Conservation (phyloP, 2,329 filamentous ascomycete species). For the Pezicula radicicola region DNA sequence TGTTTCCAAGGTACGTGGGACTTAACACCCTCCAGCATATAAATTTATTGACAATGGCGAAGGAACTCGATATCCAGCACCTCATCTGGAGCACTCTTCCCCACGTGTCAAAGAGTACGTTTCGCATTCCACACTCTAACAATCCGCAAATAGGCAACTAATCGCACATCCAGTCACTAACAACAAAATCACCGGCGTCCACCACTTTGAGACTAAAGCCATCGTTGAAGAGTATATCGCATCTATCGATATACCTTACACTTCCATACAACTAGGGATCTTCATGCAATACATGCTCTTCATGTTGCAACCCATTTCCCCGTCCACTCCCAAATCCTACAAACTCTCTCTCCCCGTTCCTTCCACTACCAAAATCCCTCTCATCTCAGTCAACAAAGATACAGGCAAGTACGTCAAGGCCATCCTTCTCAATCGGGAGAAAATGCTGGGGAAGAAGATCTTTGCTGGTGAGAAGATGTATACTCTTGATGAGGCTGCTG, state of each 20-base stretch:
- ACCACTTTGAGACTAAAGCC: conserved; percentile 30
- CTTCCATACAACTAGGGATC: conserved; percentile 42
- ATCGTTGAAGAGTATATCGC: conserved; percentile 29
- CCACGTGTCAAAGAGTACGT: conserved; percentile 33
- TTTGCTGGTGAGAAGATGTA: conserved; percentile 34
- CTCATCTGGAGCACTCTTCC: conserved; percentile 40
- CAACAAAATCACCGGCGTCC: conserved; percentile 33
- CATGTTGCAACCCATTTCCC: conserved; percentile 13
- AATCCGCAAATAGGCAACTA: conserved; percentile 21
- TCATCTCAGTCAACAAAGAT: conserved; percentile 24
- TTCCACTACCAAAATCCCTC: conserved; percentile 16
- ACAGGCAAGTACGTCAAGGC: conserved; percentile 22
- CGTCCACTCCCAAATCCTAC: conserved; percentile 8
- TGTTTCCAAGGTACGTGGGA: conserved; percentile 32
- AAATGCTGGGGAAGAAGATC: conserved; percentile 36
- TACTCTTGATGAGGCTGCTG: conserved; percentile 32
- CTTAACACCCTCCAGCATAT: background rate
- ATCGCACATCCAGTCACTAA: conserved; percentile 29
- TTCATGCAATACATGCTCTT: conserved; percentile 34
- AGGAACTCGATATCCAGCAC: conserved; percentile 36
- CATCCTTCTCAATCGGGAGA: conserved; percentile 20
- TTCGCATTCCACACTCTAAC: background rate
- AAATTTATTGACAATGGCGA: conserved; percentile 4
- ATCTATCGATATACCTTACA: conserved; percentile 33
- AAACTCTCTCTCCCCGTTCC: conserved; percentile 12